Base-by-base conservation (phyloP, 164 flowering plant species). In the Umbellularia californica region DNA sequence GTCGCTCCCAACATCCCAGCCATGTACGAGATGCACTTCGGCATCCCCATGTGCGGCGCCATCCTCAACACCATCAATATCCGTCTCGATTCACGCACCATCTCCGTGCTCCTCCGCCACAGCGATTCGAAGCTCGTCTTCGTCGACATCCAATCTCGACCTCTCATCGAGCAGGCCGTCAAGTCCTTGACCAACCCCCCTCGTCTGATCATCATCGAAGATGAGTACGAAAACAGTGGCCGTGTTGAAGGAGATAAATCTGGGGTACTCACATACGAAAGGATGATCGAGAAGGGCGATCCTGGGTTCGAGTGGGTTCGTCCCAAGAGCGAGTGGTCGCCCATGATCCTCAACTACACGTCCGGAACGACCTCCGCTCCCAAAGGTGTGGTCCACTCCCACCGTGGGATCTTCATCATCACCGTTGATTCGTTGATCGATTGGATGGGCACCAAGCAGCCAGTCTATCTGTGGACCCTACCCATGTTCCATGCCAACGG, bases 401-500 rank as follows among this genome's bases (percentile, higher is more conserved):
- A 88, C 79, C 82, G 89, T 5, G 87, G 88, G 1, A 62, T 82
- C 11, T 81, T 77, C 72, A 33, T 82, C 22, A 51, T 79, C 19
- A 70, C 83, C 65, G 19, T 82, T 1, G 84, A 78, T 23, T 71
- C 83, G n/a, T 70, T 85, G 65, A 62, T 84, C 14, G 83, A 82
- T 0, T 87, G 87, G 88, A 22, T 64, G 3, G 77, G 85, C 0
- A 81, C 82, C 3, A 78, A 79, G 28, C 84, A 76, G 50, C 81
- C 89, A 0, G 79, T 85, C 0, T 87, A 82, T 35, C 72, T 88
- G 24, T 88, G 91, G 91, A 85, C 85, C 35, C 80, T 88, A 13
- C 87, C 89, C 12, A 85, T 88, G 86, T 88, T 88, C 72, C 91
- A 88, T 73, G 80, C 84, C 47, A 88, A 88, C 65, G 91, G 91